Evolutionary conservation across 441 rosid species (phyloP), one percentile per base, ranked within the genome.

Genomic region (Eruca vesicaria): DNA sequence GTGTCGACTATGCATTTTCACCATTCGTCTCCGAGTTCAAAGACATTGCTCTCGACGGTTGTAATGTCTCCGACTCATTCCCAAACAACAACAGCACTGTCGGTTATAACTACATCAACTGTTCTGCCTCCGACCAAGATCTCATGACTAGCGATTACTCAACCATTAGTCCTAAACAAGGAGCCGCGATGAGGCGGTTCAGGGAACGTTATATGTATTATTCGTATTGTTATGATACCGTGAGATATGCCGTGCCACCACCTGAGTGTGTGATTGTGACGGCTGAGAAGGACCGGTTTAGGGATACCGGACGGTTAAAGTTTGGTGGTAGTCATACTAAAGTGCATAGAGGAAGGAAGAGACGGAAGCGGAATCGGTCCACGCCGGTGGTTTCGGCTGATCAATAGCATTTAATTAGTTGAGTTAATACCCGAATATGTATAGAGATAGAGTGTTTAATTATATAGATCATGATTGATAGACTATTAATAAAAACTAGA

Each of bases 171-270:
- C 81, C 83, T 2, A 28, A 66, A 29, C 86, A 76, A 31, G 85
- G 82, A 2, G 20, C 67, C 0, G 84, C 92, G 1, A 95, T 95
- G 98, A 82, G 87, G 1, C 72, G 72, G 21, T 91, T 93, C 55
- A 83, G 99, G 0, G 86, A 86, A 15, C 89, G 84, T 43, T 87
- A 79, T 41, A 91, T 93, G 92, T 95, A 93, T 66, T 95, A 95
- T 62, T 90, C 98, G 0, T 93, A 91, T 66, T 95, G 99, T 72
- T 91, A 95, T 0, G 98, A 95, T 21, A 66, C 81, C 0, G 2
- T 86, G 6, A 63, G 99, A 26, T 95, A 95, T 66, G 86, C 90
- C 0, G 76, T 84, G 15, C 77, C 92, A 0, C 90, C 80, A 0
- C 90, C 99, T 0, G 99, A 93, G 68, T 95, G 98, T 55, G 89